Base-by-base conservation (phyloP, 2,329 filamentous ascomycete genomes). In the Aureobasidium sp. region DNA sequence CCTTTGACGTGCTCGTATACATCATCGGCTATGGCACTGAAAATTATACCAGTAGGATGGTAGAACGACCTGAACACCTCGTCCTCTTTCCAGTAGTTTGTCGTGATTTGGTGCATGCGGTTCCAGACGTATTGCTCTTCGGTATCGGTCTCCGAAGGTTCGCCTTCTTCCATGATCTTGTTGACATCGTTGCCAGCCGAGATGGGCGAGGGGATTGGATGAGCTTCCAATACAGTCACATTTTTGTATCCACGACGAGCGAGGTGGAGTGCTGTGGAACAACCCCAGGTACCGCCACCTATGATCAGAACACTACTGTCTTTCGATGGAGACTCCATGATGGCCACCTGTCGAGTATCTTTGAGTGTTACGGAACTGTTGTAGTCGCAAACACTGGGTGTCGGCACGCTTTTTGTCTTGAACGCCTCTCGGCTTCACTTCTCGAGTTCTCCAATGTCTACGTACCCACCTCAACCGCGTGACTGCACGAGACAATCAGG, bases 161-260 rank as follows among this genome's bases (percentile, higher is more conserved):
- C 40, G 75, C 75, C 66, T 71, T 74, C 60, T 67, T 77, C 69
- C 74, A 75, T 73, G 59, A 80, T 79, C 61, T 79, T 79, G 64
- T 79, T 79, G 42, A 79, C 69, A 64, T 80, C 78, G 68, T 79
- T 79, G n/a, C 77, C 78, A 3, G 78, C 77, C 15, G 77, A 75
- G 55, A 78, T 77, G 5, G 71, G 68, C 5, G 77, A 79, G 1
- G 78, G 77, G 3, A 78, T 73, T 0, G 70, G 70, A 60, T 78
- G 73, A 0, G 74, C 74, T 62, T 81, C 79, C 11, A 82, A 69
- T 6, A 81, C 74, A 4, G 73, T 79, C 60, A 81, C 72, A 62
- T 78, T 74, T 40, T 71, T 73, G 65, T 80, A 81, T 42, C 79
- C 79, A 54, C 75, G 71, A 31, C 78, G 74, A 27, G 78, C 75